Evolutionary conservation across 2,329 filamentous ascomycete species (phyloP).

Genomic region (Cladosporium austrohemisphaericum): DNA sequence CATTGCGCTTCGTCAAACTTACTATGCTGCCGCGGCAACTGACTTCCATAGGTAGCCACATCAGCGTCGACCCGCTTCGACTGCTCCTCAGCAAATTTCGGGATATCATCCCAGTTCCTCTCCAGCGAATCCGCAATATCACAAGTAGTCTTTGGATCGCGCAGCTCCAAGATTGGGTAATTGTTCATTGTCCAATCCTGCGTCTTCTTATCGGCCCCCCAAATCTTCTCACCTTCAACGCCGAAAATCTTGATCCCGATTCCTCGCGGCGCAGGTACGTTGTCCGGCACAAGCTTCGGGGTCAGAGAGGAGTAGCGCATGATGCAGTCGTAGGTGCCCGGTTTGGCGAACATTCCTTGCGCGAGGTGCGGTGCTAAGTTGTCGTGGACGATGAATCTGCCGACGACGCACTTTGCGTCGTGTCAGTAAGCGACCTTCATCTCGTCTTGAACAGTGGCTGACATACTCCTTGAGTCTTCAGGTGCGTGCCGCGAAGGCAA

Average conservation of each 20-base stretch:
- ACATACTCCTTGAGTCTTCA: conserved; percentile 34
- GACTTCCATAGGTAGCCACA: conserved; percentile 28
- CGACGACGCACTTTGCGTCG: conserved; percentile 27
- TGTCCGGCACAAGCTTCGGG: conserved; percentile 36
- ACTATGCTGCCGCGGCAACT: conserved; percentile 32
- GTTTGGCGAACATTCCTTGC: conserved; percentile 36
- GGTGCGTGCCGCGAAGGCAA: conserved; percentile 36
- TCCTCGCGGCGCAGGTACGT: conserved; percentile 34
- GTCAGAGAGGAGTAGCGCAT: conserved; percentile 38
- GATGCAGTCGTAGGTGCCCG: conserved; percentile 35
- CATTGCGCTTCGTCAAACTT: conserved; percentile 14
- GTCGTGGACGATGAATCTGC: conserved; percentile 31
- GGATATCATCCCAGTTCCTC: conserved; percentile 33
- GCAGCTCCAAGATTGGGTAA: conserved; percentile 31
- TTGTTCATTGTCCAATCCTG: conserved; percentile 36
- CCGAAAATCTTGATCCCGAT: conserved; percentile 37
- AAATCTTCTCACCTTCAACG: conserved; percentile 35
- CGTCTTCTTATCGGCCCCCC: conserved; percentile 34
- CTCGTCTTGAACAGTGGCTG: neutral
- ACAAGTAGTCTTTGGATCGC: conserved; percentile 30
- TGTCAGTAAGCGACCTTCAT: neutral
- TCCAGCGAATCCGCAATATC: conserved; percentile 35
- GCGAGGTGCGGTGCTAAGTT: conserved; percentile 34
- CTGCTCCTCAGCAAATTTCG: conserved; percentile 31
- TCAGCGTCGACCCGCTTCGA: conserved; percentile 29